Evolutionary conservation across 192 early-diverging fungal genomes (phyloP), one percentile per base, ranked within the genome.

Genomic region (Backusella tarrabulga): DNA sequence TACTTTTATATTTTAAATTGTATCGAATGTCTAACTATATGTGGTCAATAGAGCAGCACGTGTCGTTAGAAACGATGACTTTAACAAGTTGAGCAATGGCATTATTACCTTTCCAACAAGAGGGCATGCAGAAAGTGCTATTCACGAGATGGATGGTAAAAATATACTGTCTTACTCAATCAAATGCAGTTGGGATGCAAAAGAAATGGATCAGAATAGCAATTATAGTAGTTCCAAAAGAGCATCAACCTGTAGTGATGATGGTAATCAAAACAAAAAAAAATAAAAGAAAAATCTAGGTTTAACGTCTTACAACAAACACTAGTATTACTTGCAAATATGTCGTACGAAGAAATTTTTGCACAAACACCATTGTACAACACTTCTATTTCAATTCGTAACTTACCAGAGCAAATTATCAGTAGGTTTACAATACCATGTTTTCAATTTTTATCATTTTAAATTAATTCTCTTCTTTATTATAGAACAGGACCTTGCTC

Each of bases 161-260:
- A 89, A 87, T 87, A 83, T 97, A 46, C 94, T 93, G 76, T 93
- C 90, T 80, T 87, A 91, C 60, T 85, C 90, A 68, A 91, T 97
- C 60, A 90, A 94, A 50, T 94, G 95, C 70, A 94, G 94, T 85
- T 97, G 95, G 95, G 93, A 95, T 21, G 95, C 91, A 78, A 92
- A 95, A 74, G 93, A 95, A 5, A 1, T 23, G 72, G 85, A 60
- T 21, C 34, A 68, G 14, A 44, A n/a, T 35, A 14, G 26, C 2
- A 68, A n/a, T 14, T 17, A 46, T 50, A 70, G 4, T n/a, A 32
- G 42, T 68, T 50, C 32, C 60, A 36, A 26, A 34, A 68, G 19
- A n/a, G 3, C 29, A 41, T 26, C 46, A 23, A 36, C 36, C 21
- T n/a, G 38, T 15, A 41, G 36, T 9, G 68, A 70, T 12, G n/a